Evolutionary conservation across 1,284 basidiomycete genomes (phyloP), one percentile per base, ranked within the genome.

Genomic region (Melampsora americana): DNA sequence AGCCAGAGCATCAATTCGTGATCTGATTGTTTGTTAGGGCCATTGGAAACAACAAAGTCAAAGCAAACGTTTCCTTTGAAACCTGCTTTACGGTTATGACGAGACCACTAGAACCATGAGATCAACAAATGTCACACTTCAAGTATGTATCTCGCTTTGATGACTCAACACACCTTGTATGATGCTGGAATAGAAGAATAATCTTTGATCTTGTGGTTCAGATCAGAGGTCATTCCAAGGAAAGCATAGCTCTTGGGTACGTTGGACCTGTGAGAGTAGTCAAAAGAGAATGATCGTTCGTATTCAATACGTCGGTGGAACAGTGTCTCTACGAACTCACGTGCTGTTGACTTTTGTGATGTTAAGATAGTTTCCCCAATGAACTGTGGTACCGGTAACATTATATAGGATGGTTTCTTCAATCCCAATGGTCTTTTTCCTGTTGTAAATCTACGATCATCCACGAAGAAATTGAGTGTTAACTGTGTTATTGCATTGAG

Each of bases 331-430:
- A 12, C 14, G 50, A 23, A 53, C 50, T 53, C 50, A 53, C 50
- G 50, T 53, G 16, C 18, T 23, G 16, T 18, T 5, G 23, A 53
- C 50, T 16, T 53, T 18, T 16, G 23, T 5, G 50, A 53, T 53
- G 5, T 53, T 53, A 23, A 53, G 50, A 23, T 53, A 53, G 50
- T 53, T 53, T 53, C 50, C 50, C 50, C 50, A 53, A 23, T 53
- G 50, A 23, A 53, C 23, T 12, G 23, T 53, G 50, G 50, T 53
- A 20, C 50, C 50, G 14, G 3, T 23, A 23, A 16, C 14, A 5
- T 16, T 5, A 53, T 20, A 53, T 5, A 53, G 50, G 18, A 23
- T 16, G 23, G 50, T 53, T 53, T 53, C 23, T 23, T 53, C 50
- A 53, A 23, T 3, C 3, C 50, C 50, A 23, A 53, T 53, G 16